phyloP scores from a whole-genome alignment of 257 asterid genomes.

The Solanum corneliomulleri region DNA sequence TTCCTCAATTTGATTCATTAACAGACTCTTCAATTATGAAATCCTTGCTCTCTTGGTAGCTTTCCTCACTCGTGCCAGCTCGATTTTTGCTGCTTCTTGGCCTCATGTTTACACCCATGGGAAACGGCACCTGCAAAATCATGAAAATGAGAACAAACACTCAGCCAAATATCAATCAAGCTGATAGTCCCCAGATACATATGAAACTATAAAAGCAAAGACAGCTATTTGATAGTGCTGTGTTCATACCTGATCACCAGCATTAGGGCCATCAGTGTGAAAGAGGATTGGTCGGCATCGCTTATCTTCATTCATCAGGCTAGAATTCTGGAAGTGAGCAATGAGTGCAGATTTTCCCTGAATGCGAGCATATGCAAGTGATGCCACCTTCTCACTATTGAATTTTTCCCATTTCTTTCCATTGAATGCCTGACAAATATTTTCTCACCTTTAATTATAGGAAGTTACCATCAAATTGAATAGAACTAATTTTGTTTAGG shows the following conservation, averaged over 20 bases:
- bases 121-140: constrained; percentile 82
- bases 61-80: constrained; percentile 47
- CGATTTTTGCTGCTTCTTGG: constrained; percentile 58
- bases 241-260: constrained; percentile 88
- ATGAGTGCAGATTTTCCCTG: constrained; percentile 95
- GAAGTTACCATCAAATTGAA: not conserved
- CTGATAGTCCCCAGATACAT: not conserved
- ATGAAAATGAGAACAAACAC: not conserved
- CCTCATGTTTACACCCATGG: constrained; percentile 87
- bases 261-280: constrained; percentile 99
- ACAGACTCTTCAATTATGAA: constrained; percentile 47
- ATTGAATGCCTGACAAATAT: constrained; percentile 57
- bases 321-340: constrained; percentile 97
- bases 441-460: not conserved
- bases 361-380: constrained; percentile 94
- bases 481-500: not conserved
- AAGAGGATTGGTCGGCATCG: constrained; percentile 97
- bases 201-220: not conserved
- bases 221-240: not conserved
- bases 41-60: constrained; percentile 55
- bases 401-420: constrained; percentile 99
- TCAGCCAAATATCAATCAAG: not conserved
- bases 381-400: constrained; percentile 96
- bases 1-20: constrained; percentile 61
- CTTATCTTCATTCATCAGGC: constrained; percentile 99